Base-by-base conservation (phyloP, 164 flowering plant species). In the Vitis rotundifolia region DNA sequence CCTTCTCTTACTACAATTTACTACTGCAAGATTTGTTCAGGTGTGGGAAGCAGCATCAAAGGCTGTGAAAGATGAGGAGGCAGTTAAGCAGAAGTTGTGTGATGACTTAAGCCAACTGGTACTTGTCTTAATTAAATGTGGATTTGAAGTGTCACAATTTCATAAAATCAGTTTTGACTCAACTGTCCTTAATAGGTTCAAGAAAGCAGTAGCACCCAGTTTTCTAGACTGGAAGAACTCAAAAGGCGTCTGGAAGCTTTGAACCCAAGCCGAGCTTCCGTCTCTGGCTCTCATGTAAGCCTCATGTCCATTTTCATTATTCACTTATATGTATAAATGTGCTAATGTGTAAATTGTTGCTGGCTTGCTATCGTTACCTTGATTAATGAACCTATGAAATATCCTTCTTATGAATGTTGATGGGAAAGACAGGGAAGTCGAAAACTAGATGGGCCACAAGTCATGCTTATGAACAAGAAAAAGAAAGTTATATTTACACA, bases 91-190 rank as follows among this genome's bases (percentile, higher is more conserved):
- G 81, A 88, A 89, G 79, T 83, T 96, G 19, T 96, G 98, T 79
- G 97, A 93, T 53, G 99, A 96, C 74, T 80, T 96, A 64, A 91
- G 79, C 77, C 64, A 77, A 22, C 85, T 92, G 97, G 99, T 93
- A 82, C 47, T 8, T 69, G 49, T 63, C 28, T 54, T 56, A 22
- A 47, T 31, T 50, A 49, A 37, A 13, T 56, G 29, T 49, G 8
- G 49, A 48, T 44, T 11, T 64, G 50, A 22, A 5, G 28, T 16
- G 55, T 66, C 18, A 13, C 44, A 73, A 59, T 51, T 16, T 15
- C 31, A 10, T 1, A 54, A 22, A 56, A 14, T 5, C 8, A 18
- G 22, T 26, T 37, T 53, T 70, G 57, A 54, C 51, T 15, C 15
- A 13, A 26, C 63, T 59, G 51, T 68, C 57, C 69, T 63, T 74